Evolutionary conservation across 306 rosid genomes (phyloP).

Genomic region (Citrullus mucosospermus): DNA sequence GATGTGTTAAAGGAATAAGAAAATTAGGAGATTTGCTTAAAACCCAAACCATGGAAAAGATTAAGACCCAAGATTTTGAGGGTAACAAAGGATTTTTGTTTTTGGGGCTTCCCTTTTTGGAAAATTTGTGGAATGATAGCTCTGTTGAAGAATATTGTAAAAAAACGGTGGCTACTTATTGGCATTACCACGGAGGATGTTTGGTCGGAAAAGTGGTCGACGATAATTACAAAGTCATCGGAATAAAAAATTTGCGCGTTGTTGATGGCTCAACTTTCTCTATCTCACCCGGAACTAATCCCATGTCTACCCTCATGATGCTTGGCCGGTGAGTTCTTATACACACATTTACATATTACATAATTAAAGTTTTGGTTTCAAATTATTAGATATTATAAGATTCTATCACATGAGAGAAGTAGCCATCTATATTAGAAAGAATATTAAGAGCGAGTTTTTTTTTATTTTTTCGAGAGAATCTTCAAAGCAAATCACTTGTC

Average conservation of each 20-base stretch:
- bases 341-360: too few relatives aligned
- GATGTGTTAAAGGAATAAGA: not conserved
- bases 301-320: slow-evolving; percentile 22
- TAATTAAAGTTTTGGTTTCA: too few relatives aligned
- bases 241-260: slow-evolving; percentile 6
- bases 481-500: too few relatives aligned
- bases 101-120: not conserved
- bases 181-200: slow-evolving; percentile 27
- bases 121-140: not conserved
- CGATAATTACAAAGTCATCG: slow-evolving; percentile 11
- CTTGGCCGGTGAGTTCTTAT: slow-evolving; percentile 8
- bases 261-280: slow-evolving; percentile 10
- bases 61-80: not conserved
- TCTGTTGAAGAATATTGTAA: not conserved
- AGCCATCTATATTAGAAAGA: too few relatives aligned
- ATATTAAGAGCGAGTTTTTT: too few relatives aligned
- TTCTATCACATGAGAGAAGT: too few relatives aligned
- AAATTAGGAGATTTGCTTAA: not conserved
- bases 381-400: too few relatives aligned
- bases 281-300: slow-evolving; percentile 18
- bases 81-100: not conserved
- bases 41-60: not conserved
- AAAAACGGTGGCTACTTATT: slow-evolving; percentile 2
- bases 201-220: slow-evolving; percentile 16
- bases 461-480: too few relatives aligned